A percentile compares a stretch with the other conserved stretches of the same genome.
Evolutionary conservation across 805 yeast genomes (phyloP).

Genomic region (Metschnikowia baotianmanensis): DNA sequence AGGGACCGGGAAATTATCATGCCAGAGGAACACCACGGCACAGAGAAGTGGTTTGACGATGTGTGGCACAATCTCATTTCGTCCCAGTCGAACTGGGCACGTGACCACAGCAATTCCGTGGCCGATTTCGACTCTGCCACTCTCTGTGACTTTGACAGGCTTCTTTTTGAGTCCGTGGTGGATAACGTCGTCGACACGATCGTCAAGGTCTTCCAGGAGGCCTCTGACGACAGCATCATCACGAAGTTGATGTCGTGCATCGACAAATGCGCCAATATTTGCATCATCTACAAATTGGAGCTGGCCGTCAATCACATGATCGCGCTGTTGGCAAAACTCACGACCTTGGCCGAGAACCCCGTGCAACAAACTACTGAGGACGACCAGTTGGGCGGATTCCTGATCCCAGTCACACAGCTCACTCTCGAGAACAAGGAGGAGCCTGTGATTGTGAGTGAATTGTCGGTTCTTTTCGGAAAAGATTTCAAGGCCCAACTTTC

Average conservation of each 20-base stretch:
- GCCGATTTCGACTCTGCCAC: conserved; percentile 22
- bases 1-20: conserved; percentile 85
- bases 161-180: conserved; percentile 64
- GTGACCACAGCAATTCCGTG: conserved; percentile 13
- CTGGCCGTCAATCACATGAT: conserved; percentile 64
- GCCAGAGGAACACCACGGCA: conserved; percentile 97
- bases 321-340: conserved; percentile 62
- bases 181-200: conserved; percentile 68
- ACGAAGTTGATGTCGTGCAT: conserved; percentile 84
- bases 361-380: conserved; percentile 15
- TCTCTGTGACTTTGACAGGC: conserved; percentile 62
- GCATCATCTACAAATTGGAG: conserved; percentile 58
- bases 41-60: conserved; percentile 89
- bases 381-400: conserved; percentile 25
- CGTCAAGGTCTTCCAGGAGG: conserved; percentile 77
- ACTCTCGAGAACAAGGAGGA: conserved; percentile 53
- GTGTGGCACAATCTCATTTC: conserved; percentile 71
- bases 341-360: conserved; percentile 54
- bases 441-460: conserved; percentile 72
- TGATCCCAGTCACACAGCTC: conserved; percentile 36
- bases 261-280: conserved; percentile 79
- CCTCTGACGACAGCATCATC: conserved; percentile 85
- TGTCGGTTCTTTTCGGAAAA: conserved; percentile 80
- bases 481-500: conserved; percentile 92
- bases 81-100: conserved; percentile 32